Conservation (phyloP, 345 rosid genomes). For the Combretum micranthum region DNA sequence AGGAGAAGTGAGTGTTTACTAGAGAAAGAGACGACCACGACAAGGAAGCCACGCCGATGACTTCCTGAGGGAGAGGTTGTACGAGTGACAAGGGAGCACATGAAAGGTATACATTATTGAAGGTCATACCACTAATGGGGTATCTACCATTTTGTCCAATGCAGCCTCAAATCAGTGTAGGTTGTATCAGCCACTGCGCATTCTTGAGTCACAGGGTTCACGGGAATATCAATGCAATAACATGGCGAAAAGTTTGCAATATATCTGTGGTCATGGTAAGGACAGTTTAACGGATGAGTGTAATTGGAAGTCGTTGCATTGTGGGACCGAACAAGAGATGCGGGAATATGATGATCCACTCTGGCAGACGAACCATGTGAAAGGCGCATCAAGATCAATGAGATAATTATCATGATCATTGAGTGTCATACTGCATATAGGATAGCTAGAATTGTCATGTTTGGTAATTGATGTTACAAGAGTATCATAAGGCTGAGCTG, state of each 20-base stretch:
- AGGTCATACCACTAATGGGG: background rate
- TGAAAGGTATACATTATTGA: background rate
- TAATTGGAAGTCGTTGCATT: slow-evolving; percentile 1
- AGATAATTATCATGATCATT: slow-evolving; percentile 1
- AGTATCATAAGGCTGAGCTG: slow-evolving; percentile 2
- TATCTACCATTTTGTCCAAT: slow-evolving; percentile 5
- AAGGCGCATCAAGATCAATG: background rate
- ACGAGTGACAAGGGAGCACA: background rate
- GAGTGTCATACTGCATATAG: background rate
- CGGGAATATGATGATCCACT: background rate
- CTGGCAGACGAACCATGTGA: background rate
- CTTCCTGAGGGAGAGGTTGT: slow-evolving; percentile 6
- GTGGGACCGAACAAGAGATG: background rate
- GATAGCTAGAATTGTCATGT: background rate
- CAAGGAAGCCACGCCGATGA: background rate
- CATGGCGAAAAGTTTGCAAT: background rate
- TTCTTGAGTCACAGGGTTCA: background rate
- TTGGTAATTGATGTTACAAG: slow-evolving; percentile 3
- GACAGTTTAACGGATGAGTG: background rate
- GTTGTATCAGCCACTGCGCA: background rate
- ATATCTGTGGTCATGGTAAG: background rate
- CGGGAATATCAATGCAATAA: slow-evolving; percentile 1
- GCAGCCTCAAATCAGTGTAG: background rate
- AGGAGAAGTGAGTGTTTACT: background rate
- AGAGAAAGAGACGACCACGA: slow-evolving; percentile 3